A percentile compares a stretch with the other conserved stretches of the same genome.
phyloP scores from a whole-genome alignment of 805 yeast species.

The Ogataea methanolica region DNA sequence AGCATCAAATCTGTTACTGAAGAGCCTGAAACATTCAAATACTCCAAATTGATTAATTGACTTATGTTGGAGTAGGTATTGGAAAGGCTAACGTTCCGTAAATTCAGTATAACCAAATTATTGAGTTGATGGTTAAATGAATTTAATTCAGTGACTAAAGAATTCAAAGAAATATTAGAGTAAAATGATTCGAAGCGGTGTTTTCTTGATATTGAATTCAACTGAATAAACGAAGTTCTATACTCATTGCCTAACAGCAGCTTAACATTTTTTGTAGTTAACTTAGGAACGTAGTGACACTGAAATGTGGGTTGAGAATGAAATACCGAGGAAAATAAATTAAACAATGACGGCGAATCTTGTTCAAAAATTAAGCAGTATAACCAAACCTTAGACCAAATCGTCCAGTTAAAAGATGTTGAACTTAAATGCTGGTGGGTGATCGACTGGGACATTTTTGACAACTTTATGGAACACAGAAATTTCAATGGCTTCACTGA shows the following conservation, averaged over 20 bases:
- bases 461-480: conserved; percentile 23
- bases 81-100: conserved; percentile 11
- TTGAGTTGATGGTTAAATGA: conserved; percentile 1
- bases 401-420: conserved; percentile 18
- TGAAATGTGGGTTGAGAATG: conserved; percentile 9
- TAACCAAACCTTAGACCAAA: conserved; percentile 33
- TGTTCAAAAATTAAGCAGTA: conserved; percentile 22
- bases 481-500: conserved; percentile 19
- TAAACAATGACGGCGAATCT: conserved; percentile 29
- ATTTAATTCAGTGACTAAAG: conserved; percentile 11
- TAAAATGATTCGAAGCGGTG: conserved; percentile 34
- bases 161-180: conserved; percentile 18
- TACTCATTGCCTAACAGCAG: conserved; percentile 11
- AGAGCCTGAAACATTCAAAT: conserved; percentile 19
- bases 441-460: conserved; percentile 19
- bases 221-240: conserved; percentile 13
- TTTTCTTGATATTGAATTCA: conserved; percentile 14
- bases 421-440: conserved; percentile 18
- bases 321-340: conserved; percentile 25
- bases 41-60: conserved; percentile 9
- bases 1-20: conserved; percentile 16
- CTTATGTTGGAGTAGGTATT: conserved; percentile 2
- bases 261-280: conserved; percentile 5
- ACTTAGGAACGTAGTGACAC: conserved; percentile 14
- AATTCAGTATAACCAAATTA: conserved; percentile 16